Conservation (phyloP, 257 asterid genomes). For the Penstemon barbatus region DNA sequence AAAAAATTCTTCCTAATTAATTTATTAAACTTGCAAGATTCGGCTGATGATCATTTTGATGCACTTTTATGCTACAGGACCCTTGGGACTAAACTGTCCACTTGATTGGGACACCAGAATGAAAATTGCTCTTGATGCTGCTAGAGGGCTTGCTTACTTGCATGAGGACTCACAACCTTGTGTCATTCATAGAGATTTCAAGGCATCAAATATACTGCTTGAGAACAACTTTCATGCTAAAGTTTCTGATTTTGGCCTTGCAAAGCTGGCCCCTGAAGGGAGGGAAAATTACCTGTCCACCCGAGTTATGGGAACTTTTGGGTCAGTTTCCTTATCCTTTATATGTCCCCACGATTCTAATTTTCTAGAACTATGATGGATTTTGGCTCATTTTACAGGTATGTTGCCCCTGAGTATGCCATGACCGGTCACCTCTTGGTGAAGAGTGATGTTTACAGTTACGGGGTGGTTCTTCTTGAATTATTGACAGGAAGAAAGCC, state of each 20-base stretch:
- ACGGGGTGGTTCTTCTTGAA: slow-evolving; percentile 96
- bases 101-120: slow-evolving; percentile 96
- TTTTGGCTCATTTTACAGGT: slow-evolving; percentile 44
- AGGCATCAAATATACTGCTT: slow-evolving; percentile 93
- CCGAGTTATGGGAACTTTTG: slow-evolving; percentile 99
- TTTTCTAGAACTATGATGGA: slow-evolving; percentile 19
- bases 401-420: slow-evolving; percentile 98
- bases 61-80: slow-evolving; percentile 57
- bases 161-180: slow-evolving; percentile 99
- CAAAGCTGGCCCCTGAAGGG: slow-evolving; percentile 98
- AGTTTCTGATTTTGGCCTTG: slow-evolving; percentile 99
- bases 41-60: slow-evolving; percentile 8
- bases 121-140: slow-evolving; percentile 99
- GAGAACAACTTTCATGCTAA: slow-evolving; percentile 90
- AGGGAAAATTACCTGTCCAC: slow-evolving; percentile 81
- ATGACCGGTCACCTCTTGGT: slow-evolving; percentile 98
- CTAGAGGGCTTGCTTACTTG: slow-evolving; percentile 96
- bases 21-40: neutral
- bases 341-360: neutral
- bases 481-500: slow-evolving; percentile 91
- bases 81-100: slow-evolving; percentile 87
- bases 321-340: slow-evolving; percentile 52
- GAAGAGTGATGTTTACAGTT: slow-evolving; percentile 97
- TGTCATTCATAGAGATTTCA: slow-evolving; percentile 94
- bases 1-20: neutral